Evolutionary conservation across 225 moss, liverwort and hornwort genomes (phyloP).

Genomic region (Physcomitrellopsis africana): DNA sequence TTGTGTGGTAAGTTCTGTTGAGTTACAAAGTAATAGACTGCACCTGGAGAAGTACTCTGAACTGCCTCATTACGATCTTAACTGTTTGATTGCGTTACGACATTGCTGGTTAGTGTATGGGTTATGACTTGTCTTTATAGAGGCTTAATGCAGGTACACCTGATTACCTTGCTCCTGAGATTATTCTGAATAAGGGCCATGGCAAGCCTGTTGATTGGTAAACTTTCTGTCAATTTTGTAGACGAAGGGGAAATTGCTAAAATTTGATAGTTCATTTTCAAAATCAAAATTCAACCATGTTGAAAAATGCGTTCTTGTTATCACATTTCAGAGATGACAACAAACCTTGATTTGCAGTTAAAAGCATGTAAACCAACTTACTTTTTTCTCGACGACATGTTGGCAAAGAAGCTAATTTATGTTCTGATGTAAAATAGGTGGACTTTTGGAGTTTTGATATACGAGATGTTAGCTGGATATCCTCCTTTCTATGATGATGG

Average conservation of each 20-base stretch:
- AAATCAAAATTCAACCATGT: too few relatives aligned
- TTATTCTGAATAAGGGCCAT: slow-evolving; percentile 95
- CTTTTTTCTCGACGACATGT: background rate
- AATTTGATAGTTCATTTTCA: too few relatives aligned
- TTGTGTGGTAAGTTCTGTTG: slow-evolving; percentile 39
- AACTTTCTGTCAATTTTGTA: background rate
- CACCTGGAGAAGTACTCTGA: background rate
- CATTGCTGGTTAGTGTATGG: background rate
- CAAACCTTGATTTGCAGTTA: too few relatives aligned
- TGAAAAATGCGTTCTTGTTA: too few relatives aligned
- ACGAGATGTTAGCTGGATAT: slow-evolving; percentile 96
- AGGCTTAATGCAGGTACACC: slow-evolving; percentile 76
- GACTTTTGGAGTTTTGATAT: slow-evolving; percentile 95
- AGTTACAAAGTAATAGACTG: slow-evolving; percentile 34
- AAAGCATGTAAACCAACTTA: too few relatives aligned
- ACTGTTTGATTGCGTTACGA: background rate
- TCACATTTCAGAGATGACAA: background rate
- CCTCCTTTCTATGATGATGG: slow-evolving; percentile 98
- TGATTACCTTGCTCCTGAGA: slow-evolving; percentile 97
- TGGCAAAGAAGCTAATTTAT: background rate
- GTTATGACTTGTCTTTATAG: slow-evolving; percentile 40
- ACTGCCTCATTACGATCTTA: background rate
- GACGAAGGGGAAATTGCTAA: background rate
- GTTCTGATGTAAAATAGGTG: slow-evolving; percentile 54
- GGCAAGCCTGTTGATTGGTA: slow-evolving; percentile 98